Percentiles rank a stretch among this genome's conserved stretches.
phyloP scores from a whole-genome alignment of 257 asterid species.

The Echites panduratus region DNA sequence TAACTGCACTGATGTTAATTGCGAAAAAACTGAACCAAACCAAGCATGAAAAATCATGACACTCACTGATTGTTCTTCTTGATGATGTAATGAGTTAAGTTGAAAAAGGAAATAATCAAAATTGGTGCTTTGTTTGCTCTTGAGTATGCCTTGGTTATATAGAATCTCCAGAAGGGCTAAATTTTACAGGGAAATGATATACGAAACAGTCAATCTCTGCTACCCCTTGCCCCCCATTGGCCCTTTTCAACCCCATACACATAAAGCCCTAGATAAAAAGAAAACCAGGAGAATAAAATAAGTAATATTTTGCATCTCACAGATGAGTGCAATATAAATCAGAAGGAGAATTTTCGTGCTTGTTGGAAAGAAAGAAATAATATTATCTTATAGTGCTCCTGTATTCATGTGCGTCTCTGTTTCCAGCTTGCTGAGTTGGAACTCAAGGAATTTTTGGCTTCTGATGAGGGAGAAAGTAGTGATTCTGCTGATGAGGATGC shows the following conservation, averaged over 20 bases:
- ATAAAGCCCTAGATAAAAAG: not conserved
- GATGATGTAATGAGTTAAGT: not conserved
- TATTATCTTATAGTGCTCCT: not conserved
- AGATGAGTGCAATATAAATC: not conserved
- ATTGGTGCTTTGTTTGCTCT: not conserved
- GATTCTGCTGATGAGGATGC: constrained; percentile 41
- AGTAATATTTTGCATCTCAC: not conserved
- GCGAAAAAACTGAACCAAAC: not conserved
- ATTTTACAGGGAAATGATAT: not conserved
- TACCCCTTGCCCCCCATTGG: too few relatives aligned
- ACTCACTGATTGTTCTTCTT: not conserved
- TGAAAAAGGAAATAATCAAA: not conserved
- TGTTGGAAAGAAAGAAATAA: too few relatives aligned
- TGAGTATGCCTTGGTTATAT: too few relatives aligned
- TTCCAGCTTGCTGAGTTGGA: constrained; percentile 73
- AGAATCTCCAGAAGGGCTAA: not conserved
- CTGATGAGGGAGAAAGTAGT: constrained; percentile 76
- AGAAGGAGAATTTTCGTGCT: not conserved
- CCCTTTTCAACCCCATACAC: not conserved
- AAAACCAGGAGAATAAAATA: not conserved
- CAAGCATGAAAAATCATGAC: not conserved
- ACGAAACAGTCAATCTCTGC: too few relatives aligned
- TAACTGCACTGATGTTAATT: not conserved
- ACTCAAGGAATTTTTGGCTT: constrained; percentile 67
- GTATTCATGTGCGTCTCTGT: constrained; percentile 11